Evolutionary conservation across 129 eudicot genomes (phyloP).

Genomic region (Centella asiatica): DNA sequence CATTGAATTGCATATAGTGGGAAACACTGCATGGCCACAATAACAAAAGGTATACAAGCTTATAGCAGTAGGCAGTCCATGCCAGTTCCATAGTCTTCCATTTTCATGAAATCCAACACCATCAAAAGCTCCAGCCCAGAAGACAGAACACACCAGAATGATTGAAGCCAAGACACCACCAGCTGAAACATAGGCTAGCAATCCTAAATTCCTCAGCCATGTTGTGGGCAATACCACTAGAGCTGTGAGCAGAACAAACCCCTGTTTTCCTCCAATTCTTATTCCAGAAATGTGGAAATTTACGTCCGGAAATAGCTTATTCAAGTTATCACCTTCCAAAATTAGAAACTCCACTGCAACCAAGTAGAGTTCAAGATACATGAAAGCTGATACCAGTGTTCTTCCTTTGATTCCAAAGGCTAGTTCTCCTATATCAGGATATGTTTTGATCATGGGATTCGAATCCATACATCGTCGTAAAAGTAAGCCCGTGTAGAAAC

Average conservation of each 20-base stretch:
- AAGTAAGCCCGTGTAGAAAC: slow-evolving; percentile 52
- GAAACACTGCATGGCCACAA: slow-evolving; percentile 67
- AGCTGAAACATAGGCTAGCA: slow-evolving; percentile 46
- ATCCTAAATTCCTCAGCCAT: slow-evolving; percentile 41
- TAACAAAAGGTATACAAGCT: slow-evolving; percentile 55
- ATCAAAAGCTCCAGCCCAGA: slow-evolving; percentile 53
- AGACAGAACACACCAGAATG: slow-evolving; percentile 37
- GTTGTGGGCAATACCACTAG: slow-evolving; percentile 46
- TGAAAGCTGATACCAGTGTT: slow-evolving; percentile 32
- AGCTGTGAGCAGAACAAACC: slow-evolving; percentile 34
- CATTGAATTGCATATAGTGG: slow-evolving; percentile 52
- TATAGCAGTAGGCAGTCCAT: slow-evolving; percentile 41
- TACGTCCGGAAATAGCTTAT: slow-evolving; percentile 34
- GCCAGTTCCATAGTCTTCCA: slow-evolving; percentile 40
- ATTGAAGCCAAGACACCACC: slow-evolving; percentile 52
- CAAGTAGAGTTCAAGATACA: slow-evolving; percentile 55
- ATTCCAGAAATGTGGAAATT: slow-evolving; percentile 21
- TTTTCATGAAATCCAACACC: slow-evolving; percentile 47
- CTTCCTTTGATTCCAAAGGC: slow-evolving; percentile 63
- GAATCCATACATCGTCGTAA: slow-evolving; percentile 44
- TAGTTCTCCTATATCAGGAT: slow-evolving; percentile 51
- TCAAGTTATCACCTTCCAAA: slow-evolving; percentile 37
- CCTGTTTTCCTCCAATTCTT: slow-evolving; percentile 33
- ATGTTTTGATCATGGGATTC: slow-evolving; percentile 40
- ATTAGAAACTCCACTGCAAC: slow-evolving; percentile 62